These are phyloP conservation scores for Austropuccinia psidii DNA, from an alignment of 1,284 basidiomycete species.

Conservation along the genomic window DNA sequence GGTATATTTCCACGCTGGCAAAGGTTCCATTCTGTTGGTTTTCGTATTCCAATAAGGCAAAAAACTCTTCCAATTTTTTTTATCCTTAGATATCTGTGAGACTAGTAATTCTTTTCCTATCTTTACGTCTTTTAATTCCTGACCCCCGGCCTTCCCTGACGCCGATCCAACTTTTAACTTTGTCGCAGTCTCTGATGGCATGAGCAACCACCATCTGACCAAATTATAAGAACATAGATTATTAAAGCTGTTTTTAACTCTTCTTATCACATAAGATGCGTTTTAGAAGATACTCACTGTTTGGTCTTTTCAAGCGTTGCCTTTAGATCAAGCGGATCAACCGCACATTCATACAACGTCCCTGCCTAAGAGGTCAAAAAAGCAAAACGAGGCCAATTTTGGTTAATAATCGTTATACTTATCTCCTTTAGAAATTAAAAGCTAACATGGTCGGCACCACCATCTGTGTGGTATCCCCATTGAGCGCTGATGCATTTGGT, in stretches of 20 bases:
- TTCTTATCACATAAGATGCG: neutral
- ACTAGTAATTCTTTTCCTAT: neutral
- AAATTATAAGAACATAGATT: neutral
- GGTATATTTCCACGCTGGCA: neutral
- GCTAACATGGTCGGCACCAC: constrained; percentile 29
- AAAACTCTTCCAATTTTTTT: neutral
- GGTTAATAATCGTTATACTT: too few relatives aligned
- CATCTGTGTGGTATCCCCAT: constrained; percentile 28
- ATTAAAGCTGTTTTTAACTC: neutral
- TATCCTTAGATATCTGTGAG: neutral
- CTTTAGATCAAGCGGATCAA: constrained; percentile 26
- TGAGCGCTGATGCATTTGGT: constrained; percentile 35
- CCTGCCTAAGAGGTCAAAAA: constrained; percentile 13
- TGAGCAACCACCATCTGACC: constrained; percentile 31
- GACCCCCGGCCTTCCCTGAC: neutral
- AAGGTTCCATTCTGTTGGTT: constrained; percentile 17
- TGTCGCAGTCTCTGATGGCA: constrained; percentile 18
- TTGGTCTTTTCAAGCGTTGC: constrained; percentile 36
- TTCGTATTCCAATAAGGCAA: constrained; percentile 33
- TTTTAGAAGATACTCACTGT: constrained; percentile 13
- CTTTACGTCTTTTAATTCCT: constrained; percentile 1
- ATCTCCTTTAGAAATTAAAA: too few relatives aligned
- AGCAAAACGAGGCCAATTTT: neutral
- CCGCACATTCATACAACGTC: constrained; percentile 31
- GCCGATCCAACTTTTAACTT: neutral